Evolutionary conservation across 2,329 filamentous ascomycete genomes (phyloP).

Genomic region (Aspergillus pseudonomiae): DNA sequence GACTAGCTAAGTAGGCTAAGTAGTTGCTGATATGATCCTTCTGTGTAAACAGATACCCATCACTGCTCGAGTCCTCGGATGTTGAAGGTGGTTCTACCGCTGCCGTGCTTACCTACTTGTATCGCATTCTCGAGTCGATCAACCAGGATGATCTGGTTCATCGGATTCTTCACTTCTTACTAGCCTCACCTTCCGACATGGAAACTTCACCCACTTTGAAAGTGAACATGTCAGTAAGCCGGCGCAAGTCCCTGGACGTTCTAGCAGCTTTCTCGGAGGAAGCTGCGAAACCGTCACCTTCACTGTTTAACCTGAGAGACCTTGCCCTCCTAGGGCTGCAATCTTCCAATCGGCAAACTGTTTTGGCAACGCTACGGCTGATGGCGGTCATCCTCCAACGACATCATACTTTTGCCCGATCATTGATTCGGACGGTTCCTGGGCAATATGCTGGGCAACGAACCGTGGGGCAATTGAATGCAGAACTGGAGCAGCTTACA

Average conservation of each 20-base stretch:
- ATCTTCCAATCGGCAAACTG: constrained; percentile 84
- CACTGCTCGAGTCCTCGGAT: constrained; percentile 92
- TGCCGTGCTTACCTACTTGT: constrained; percentile 90
- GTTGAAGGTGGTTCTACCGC: constrained; percentile 96
- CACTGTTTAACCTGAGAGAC: constrained; percentile 91
- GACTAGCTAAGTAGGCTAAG: not conserved
- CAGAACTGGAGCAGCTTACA: constrained; percentile 43
- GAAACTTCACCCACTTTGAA: constrained; percentile 55
- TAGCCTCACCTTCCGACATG: constrained; percentile 66
- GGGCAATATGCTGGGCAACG: constrained; percentile 33
- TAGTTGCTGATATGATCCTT: not conserved
- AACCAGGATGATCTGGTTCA: constrained; percentile 94
- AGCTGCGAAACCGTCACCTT: constrained; percentile 75
- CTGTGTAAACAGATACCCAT: constrained; percentile 72
- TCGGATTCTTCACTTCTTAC: constrained; percentile 86
- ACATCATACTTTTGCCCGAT: constrained; percentile 80
- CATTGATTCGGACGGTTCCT: constrained; percentile 64
- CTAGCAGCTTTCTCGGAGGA: constrained; percentile 77
- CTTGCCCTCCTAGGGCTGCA: constrained; percentile 82
- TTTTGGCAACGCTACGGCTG: constrained; percentile 84
- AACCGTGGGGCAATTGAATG: constrained; percentile 44
- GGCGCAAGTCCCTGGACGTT: constrained; percentile 86
- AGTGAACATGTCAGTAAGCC: constrained; percentile 61
- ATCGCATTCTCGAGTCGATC: constrained; percentile 84
- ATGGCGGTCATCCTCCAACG: constrained; percentile 82